Percentiles rank a stretch among this genome's conserved stretches.
These are phyloP conservation scores for Metroxylon sagu DNA, from an alignment of 176 grass and related monocot genomes.

Conservation along the genomic window DNA sequence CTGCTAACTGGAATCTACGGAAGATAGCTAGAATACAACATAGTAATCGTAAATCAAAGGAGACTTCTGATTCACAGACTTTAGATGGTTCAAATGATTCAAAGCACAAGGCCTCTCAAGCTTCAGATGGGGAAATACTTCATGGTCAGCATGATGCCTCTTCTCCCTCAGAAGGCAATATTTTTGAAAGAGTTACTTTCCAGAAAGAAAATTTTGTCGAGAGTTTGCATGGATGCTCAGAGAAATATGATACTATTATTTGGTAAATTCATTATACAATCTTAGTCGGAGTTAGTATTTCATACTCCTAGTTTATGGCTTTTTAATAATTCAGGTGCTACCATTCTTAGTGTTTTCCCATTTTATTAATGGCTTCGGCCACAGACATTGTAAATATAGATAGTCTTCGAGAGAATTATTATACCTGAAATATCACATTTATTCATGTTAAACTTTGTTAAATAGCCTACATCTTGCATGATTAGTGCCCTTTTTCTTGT, in stretches of 20 bases:
- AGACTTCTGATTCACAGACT: constrained; percentile 16
- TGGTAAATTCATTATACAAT: constrained; percentile 49
- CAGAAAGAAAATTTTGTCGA: constrained; percentile 71
- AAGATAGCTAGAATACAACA: constrained; percentile 32
- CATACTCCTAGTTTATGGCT: not conserved
- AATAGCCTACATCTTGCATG: too few species aligned
- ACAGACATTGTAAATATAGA: too few species aligned
- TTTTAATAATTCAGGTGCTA: too few species aligned
- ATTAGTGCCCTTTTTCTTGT: constrained; percentile 1
- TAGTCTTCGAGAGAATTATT: too few species aligned
- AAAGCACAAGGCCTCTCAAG: constrained; percentile 13
- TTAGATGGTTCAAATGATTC: constrained; percentile 12
- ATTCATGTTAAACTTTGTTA: too few species aligned
- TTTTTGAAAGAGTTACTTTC: constrained; percentile 55
- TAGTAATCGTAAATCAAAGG: constrained; percentile 11
- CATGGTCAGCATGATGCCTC: constrained; percentile 2
- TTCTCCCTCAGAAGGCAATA: constrained; percentile 9
- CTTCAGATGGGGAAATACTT: constrained; percentile 26
- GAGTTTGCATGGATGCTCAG: constrained; percentile 35
- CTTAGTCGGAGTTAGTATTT: too few species aligned
- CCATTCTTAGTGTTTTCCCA: too few species aligned
- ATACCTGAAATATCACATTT: too few species aligned
- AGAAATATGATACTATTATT: constrained; percentile 78
- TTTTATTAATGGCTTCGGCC: too few species aligned
- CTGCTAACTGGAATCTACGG: constrained; percentile 70